phyloP scores from a whole-genome alignment of 2,329 filamentous ascomycete species.

The Lachnum nothofagi region DNA sequence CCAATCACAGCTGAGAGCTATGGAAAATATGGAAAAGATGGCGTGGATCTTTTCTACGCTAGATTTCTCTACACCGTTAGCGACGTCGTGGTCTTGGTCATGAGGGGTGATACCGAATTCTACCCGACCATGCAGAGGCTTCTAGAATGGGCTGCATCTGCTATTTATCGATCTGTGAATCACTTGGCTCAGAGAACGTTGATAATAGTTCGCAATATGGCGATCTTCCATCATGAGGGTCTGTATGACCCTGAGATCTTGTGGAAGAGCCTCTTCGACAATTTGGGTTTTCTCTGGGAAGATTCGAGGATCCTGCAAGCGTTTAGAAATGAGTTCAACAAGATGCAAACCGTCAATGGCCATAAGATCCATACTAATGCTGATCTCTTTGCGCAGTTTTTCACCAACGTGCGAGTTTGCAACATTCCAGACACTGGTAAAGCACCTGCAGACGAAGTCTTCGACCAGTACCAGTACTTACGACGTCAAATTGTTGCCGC shows the following conservation, averaged over 20 bases:
- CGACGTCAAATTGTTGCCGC: slow-evolving; percentile 11
- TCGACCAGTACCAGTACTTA: slow-evolving; percentile 13
- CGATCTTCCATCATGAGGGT: slow-evolving; percentile 3
- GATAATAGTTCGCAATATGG: slow-evolving; percentile 23
- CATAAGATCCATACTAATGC: slow-evolving; percentile 15
- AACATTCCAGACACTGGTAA: slow-evolving; percentile 16
- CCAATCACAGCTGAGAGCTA: slow-evolving; percentile 10
- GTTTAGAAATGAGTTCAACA: slow-evolving; percentile 9
- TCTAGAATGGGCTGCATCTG: slow-evolving; percentile 21
- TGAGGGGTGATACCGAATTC: slow-evolving; percentile 15
- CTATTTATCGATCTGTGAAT: slow-evolving; percentile 20
- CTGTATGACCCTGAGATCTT: slow-evolving; percentile 8
- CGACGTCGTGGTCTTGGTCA: slow-evolving; percentile 26
- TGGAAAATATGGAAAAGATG: slow-evolving; percentile 16
- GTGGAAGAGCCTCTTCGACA: slow-evolving; percentile 10
- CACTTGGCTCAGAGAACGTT: slow-evolving; percentile 22
- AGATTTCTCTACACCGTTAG: slow-evolving; percentile 25
- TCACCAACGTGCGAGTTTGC: slow-evolving; percentile 17
- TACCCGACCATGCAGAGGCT: slow-evolving; percentile 11
- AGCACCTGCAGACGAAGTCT: slow-evolving; percentile 7
- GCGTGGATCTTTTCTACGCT: slow-evolving; percentile 24
- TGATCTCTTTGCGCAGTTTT: slow-evolving; percentile 16
- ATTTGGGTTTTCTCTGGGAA: slow-evolving; percentile 2
- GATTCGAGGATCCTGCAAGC: slow-evolving; percentile 5
- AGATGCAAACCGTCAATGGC: slow-evolving; percentile 3